These are phyloP conservation scores for Ceratocystis lukuohia DNA, from an alignment of 2,329 filamentous ascomycete genomes.

Conservation along the genomic window DNA sequence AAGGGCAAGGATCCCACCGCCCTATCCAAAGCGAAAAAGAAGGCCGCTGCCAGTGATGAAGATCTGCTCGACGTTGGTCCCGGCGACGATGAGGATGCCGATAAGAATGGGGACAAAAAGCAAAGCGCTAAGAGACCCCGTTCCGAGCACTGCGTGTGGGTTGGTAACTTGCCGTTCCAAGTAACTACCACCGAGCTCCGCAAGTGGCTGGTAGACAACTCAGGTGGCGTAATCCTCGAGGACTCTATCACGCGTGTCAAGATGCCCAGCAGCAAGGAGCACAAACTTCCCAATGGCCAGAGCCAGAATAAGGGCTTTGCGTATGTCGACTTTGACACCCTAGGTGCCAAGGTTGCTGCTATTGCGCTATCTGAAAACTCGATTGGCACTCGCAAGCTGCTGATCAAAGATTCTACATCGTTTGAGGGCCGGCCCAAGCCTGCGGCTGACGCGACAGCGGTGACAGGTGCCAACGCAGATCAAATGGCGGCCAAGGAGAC, in stretches of 20 bases:
- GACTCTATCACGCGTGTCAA: constrained; percentile 73
- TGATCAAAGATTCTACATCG: constrained; percentile 86
- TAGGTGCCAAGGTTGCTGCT: constrained; percentile 58
- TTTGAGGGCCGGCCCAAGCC: constrained; percentile 68
- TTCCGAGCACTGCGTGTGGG: constrained; percentile 81
- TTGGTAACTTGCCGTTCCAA: constrained; percentile 85
- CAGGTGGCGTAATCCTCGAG: constrained; percentile 50
- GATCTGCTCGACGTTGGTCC: constrained; percentile 19
- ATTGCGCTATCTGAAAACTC: constrained; percentile 77
- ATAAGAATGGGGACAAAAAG: constrained; percentile 26
- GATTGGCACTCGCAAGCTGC: constrained; percentile 59
- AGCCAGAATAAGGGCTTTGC: constrained; percentile 79
- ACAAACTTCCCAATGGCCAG: constrained; percentile 22
- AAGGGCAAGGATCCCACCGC: constrained; percentile 54
- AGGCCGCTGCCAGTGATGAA: constrained; percentile 29
- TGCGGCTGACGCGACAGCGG: constrained; percentile 16
- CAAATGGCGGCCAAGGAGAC: constrained; percentile 23
- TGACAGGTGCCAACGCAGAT: constrained; percentile 24
- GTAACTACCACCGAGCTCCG: constrained; percentile 61
- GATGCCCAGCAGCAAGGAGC: constrained; percentile 39
- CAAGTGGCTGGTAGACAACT: constrained; percentile 63
- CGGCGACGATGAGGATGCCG: constrained; percentile 21
- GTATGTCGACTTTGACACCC: constrained; percentile 77
- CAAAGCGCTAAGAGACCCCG: constrained; percentile 38
- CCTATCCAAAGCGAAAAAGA: constrained; percentile 28